Base-by-base conservation (phyloP, 169 alveolate genomes). In the Prorocentrum cordatum region DNA sequence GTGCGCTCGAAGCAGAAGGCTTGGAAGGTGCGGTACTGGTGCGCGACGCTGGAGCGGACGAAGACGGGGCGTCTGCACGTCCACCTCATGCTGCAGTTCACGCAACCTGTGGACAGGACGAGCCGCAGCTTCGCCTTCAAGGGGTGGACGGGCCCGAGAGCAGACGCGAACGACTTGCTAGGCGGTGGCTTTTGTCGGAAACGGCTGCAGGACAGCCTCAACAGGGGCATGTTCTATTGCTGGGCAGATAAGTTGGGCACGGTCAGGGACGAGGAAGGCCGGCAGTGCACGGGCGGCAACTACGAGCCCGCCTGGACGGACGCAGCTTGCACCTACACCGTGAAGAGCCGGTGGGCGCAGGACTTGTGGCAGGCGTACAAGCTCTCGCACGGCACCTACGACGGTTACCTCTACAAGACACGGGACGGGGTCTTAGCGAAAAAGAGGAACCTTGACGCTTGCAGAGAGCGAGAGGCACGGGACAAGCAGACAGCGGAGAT, bases 351-450 rank as follows among this genome's bases (percentile, higher is more conserved):
- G n/a, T 68, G 79, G 79, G 61, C 79, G 22, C 61, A 68, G 24
- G 59, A 58, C 36, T 36, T 68, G 3, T 68, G 79, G 79, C 35
- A 68, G 61, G 61, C 35, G 20, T 38, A 38, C 61, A 68, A 68
- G 61, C 38, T 68, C 47, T 35, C 27, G 6, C 24, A 35, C 10
- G 61, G 1, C 27, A 22, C 22, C 27, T 68, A 68, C 26, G 79
- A 68, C 61, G 26, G 38, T 20, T 68, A 68, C 36, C n/a, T 68
- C 6, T 38, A 3, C 61, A 20, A 36, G 24, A 27, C 61, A n/a
- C 79, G 79, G 6, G 61, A 68, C 20, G 79, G 79, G 20, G 79
- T 68, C 14, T 61, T 29, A 16, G 79, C 79, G 5, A 58, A 61
- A 36, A 68, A 68, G 39, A 2, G 79, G 61, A 68, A 68, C 61